Percentiles rank a stretch among this genome's conserved stretches.
Evolutionary conservation across 192 early-diverging fungal species (phyloP).

Genomic region (Coemansia sp.): DNA sequence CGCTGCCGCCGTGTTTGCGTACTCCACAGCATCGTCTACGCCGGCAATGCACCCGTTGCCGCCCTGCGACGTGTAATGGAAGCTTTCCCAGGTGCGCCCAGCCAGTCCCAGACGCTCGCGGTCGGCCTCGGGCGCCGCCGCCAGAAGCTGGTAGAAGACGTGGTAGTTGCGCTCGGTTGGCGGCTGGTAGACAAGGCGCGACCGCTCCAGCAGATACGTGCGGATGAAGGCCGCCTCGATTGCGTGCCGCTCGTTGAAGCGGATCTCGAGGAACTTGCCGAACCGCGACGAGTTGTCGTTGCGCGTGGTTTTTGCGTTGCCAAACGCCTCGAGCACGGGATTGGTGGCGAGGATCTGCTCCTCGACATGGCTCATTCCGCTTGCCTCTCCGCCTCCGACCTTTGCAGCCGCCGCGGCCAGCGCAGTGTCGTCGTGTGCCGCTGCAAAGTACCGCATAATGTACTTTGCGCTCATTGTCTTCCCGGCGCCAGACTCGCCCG

Average conservation of each 20-base stretch:
- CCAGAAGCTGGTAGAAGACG: constrained; percentile 99
- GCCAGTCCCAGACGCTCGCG: constrained; percentile 24
- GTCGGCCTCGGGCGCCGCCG: constrained; percentile 75
- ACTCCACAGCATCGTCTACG: constrained; percentile 93
- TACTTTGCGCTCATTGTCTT: constrained; percentile 96
- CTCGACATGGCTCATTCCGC: constrained; percentile 57
- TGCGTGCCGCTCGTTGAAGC: constrained; percentile 79
- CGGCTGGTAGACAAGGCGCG: constrained; percentile 94
- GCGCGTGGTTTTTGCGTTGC: constrained; percentile 98
- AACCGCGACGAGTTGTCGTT: constrained; percentile 99
- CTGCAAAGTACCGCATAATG: constrained; percentile 97
- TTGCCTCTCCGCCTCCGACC: constrained; percentile 19
- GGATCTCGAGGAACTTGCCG: constrained; percentile 98
- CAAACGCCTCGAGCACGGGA: constrained; percentile 99
- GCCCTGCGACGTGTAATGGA: constrained; percentile 90
- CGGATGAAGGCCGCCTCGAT: constrained; percentile 95
- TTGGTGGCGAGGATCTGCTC: constrained; percentile 92
- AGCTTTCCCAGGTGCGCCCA: constrained; percentile 61
- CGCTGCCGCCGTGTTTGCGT: constrained; percentile 82
- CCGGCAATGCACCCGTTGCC: constrained; percentile 76
- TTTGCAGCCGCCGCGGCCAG: constrained; percentile 14
- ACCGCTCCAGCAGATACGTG: constrained; percentile 95
- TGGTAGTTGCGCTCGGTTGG: constrained; percentile 96
- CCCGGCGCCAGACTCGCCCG: constrained; percentile 96
- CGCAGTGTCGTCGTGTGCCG: constrained; percentile 62